A percentile compares a stretch with the other conserved stretches of the same genome.
phyloP scores from a whole-genome alignment of 352 stramenopile species.

The Globisporangium yorkense region DNA sequence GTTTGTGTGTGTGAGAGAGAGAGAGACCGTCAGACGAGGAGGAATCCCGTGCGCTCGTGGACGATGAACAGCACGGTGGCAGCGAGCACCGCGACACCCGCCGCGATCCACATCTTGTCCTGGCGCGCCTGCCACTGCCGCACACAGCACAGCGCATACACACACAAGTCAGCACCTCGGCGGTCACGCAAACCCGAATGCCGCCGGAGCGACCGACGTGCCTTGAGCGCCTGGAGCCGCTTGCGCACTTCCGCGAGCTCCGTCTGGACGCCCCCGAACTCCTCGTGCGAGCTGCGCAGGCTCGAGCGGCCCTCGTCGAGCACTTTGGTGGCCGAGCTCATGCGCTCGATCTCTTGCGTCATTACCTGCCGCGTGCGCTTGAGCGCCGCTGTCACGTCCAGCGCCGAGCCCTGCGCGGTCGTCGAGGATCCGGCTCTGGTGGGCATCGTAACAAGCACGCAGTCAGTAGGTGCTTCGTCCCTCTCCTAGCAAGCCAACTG shows the following conservation, averaged over 20 bases:
- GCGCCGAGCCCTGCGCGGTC: constrained; percentile 23
- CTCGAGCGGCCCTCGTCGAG: constrained; percentile 58
- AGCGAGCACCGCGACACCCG: constrained; percentile 48
- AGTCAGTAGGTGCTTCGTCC: no score
- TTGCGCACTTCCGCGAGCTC: constrained; percentile 54
- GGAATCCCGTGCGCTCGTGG: constrained; percentile 64
- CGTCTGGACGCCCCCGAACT: constrained; percentile 50
- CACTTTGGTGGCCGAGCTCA: constrained; percentile 56
- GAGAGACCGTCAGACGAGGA: constrained; percentile 33
- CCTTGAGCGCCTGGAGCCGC: constrained; percentile 49
- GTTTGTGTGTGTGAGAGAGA: not conserved
- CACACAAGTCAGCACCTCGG: not conserved
- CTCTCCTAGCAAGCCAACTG: no score
- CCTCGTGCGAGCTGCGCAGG: constrained; percentile 54
- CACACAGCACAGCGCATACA: not conserved
- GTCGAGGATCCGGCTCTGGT: not conserved
- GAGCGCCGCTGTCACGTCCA: constrained; percentile 58
- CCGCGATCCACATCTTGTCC: constrained; percentile 75
- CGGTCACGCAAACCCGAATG: not conserved
- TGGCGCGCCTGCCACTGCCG: constrained; percentile 68
- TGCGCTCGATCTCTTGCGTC: constrained; percentile 66
- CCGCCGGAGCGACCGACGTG: not conserved
- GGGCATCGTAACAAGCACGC: no score
- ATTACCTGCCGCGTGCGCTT: constrained; percentile 63
- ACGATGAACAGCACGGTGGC: constrained; percentile 70